Percentiles rank a stretch among this genome's conserved stretches.
These are phyloP conservation scores for Chenopodium quinoa DNA, from an alignment of 148 eudicot genomes.

Conservation along the genomic window DNA sequence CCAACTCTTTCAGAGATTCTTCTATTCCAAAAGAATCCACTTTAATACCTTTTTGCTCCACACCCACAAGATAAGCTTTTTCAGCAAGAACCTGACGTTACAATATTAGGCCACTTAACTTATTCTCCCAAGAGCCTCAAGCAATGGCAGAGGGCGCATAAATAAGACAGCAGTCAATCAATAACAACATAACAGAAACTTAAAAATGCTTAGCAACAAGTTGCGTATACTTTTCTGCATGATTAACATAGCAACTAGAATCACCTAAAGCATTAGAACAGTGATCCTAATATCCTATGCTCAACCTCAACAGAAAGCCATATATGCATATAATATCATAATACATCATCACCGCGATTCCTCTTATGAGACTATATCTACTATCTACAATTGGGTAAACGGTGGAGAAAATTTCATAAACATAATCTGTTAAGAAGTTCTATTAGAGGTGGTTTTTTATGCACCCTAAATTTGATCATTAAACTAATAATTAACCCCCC, in stretches of 20 bases:
- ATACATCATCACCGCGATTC: not conserved
- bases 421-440: not conserved
- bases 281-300: not conserved
- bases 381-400: not conserved
- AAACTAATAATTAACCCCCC: not conserved
- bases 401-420: not conserved
- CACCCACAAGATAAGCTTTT: slow-evolving; percentile 87
- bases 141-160: not conserved
- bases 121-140: slow-evolving; percentile 5
- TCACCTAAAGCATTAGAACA: not conserved
- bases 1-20: slow-evolving; percentile 83
- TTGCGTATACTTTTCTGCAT: not conserved
- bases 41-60: slow-evolving; percentile 65
- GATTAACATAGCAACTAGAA: not conserved
- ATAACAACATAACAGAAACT: not conserved
- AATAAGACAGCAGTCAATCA: not conserved
- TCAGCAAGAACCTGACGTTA: slow-evolving; percentile 74
- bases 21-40: slow-evolving; percentile 67
- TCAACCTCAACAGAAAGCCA: not conserved
- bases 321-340: too few relatives aligned
- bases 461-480: not conserved
- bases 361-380: not conserved
- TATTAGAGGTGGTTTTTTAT: not conserved
- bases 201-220: not conserved
- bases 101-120: slow-evolving; percentile 3